Base-by-base conservation (phyloP, 495 filamentous ascomycete species). In the Trichodelitschia bisporula region DNA sequence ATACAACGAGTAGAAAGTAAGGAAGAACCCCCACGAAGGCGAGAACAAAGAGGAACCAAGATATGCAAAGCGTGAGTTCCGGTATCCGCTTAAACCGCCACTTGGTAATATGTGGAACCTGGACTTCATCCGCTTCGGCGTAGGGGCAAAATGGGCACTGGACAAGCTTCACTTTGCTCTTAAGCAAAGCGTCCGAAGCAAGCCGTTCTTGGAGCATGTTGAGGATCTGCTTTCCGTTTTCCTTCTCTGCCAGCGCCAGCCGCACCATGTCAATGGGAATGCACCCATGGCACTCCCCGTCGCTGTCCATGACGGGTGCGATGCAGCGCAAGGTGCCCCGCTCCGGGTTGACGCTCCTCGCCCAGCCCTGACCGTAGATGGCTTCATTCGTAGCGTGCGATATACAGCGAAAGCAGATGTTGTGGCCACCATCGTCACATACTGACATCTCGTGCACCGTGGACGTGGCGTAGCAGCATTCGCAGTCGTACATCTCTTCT, bases 141-240 rank as follows among this genome's bases (percentile, higher is more conserved):
- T 93, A 97, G 26, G 58, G 52, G 58, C 86, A 97, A 42, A 84
- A 92, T 0, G 83, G 83, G 42, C 86, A 97, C 19, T 69, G 66
- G 30, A 90, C 52, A 10, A 93, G 61, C n/a, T 69, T 68, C 12
- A 91, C 48, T 13, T 64, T 55, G 18, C 72, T 73, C 30, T 72
- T 67, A 18, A 73, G 41, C 4, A 97, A 58, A 2, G 53, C 59
- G 36, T 89, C 75, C 10, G 67, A 67, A 1, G 73, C 72, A 2
- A 80, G 52, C 11, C 76, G 69, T 36, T 77, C 68, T 38, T 91
- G 72, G 8, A 97, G 61, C 37, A 71, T 70, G 33, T 56, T 57
- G 33, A 72, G 55, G 4, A 70, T 61, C 43, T 80, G 76, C 19
- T 54, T 45, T n/a, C 77, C 76, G 27, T 66, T 62, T 39, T 59